These are phyloP conservation scores for Thalia dealbata DNA, from an alignment of 176 grass and related monocot species.

Conservation along the genomic window DNA sequence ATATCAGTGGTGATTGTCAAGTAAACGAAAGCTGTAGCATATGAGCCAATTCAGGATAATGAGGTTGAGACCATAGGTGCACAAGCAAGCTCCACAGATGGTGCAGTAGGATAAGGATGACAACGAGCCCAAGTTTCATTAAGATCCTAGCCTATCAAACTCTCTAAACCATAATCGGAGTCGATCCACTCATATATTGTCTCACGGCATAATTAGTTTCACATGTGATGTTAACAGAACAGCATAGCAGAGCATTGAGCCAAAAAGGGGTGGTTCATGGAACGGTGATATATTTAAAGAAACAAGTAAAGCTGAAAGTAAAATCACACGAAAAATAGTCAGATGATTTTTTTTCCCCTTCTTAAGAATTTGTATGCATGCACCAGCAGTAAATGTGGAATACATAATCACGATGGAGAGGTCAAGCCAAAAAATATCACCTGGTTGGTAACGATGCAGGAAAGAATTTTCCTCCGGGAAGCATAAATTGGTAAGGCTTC, in stretches of 20 bases:
- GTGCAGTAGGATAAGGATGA: too few species aligned
- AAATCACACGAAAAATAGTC: not conserved
- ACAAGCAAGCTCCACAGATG: not conserved
- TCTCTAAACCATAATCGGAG: too few species aligned
- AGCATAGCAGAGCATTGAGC: not conserved
- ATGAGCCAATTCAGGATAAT: not conserved
- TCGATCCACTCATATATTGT: not conserved
- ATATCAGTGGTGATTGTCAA: not conserved
- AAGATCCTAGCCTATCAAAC: too few species aligned
- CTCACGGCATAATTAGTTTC: not conserved
- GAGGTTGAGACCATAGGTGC: not conserved
- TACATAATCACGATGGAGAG: not conserved
- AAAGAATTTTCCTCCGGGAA: slow-evolving; percentile 43
- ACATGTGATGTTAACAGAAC: not conserved
- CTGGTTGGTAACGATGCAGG: slow-evolving; percentile 52
- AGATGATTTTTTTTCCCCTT: not conserved
- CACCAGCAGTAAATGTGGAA: not conserved
- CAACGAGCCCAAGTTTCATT: too few species aligned
- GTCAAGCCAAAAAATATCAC: slow-evolving; percentile 8
- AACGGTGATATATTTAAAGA: not conserved
- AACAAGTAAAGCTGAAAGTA: not conserved
- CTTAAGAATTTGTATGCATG: not conserved
- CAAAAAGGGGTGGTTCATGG: not conserved
- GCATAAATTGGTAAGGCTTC: slow-evolving; percentile 73
- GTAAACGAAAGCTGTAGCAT: not conserved